Base-by-base conservation (phyloP, 2,329 filamentous ascomycete genomes). In the Paraphaeosphaeria minitans region DNA sequence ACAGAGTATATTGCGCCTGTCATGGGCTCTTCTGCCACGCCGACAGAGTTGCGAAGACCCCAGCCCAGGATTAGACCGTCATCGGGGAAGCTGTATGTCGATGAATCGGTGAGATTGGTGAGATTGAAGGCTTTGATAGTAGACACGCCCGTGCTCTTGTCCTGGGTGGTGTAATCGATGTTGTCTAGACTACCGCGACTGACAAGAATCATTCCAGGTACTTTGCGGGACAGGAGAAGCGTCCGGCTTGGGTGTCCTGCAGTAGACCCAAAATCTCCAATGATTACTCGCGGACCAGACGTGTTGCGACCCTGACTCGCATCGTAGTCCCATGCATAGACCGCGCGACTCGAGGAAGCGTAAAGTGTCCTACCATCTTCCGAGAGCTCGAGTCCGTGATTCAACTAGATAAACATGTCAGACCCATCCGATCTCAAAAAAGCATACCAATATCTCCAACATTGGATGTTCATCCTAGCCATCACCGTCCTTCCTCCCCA, bases 41-140 rank as follows among this genome's bases (percentile, higher is more conserved):
- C 90, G 4, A 91, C 89, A 1, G 87, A 87, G 72, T 92, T 92
- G 39, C 89, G 82, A 53, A 93, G 79, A 12, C 90, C 90, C 89
- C 89, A 92, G 16, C 88, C 85, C 64, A 75, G 77, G 64, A 81
- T 71, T 14, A 80, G 58, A 8, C 83, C 83, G 37, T 82, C 79
- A 48, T 81, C 87, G 63, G 84, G 75, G 67, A 79, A 83, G 56
- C 81, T 76, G 59, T 83, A 83, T 1, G 76, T 70, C 5, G 70
- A 67, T 6, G 70, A 67, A 8, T 66, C 65, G 9, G 75, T 77
- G 16, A 72, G 65, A 53, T 81, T 79, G 51, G 69, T 79, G 33
- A 86, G 70, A 57, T 85, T 81, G 74, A 86, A 87, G 35, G 85
- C 84, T 60, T 87, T 88, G 69, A 93, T 84, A 63, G 90, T 88